Percentiles rank a stretch among this genome's conserved stretches.
Evolutionary conservation across 1,139 yeast genomes (phyloP).

Genomic region (Yamadazyma buinensis): DNA sequence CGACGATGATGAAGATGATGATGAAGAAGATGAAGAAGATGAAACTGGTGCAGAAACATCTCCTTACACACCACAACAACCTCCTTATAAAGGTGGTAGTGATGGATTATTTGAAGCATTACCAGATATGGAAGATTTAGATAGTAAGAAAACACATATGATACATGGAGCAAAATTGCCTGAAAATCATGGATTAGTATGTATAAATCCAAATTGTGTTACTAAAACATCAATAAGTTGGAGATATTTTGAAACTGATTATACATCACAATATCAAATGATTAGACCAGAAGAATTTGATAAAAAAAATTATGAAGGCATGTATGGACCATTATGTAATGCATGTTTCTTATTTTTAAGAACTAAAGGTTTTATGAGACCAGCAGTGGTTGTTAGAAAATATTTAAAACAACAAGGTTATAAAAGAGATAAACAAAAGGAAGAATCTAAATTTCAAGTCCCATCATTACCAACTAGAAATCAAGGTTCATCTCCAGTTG

Average conservation of each 20-base stretch:
- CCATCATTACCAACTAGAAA: neutral
- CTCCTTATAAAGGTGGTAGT: constrained; percentile 25
- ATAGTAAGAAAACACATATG: constrained; percentile 43
- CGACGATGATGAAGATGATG: constrained; percentile 16
- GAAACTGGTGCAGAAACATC: constrained; percentile 24
- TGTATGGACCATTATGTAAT: constrained; percentile 51
- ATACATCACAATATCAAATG: constrained; percentile 36
- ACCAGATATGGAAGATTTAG: constrained; percentile 45
- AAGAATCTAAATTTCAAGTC: constrained; percentile 5
- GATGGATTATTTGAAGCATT: constrained; percentile 29
- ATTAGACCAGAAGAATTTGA: constrained; percentile 38
- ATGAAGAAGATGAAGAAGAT: constrained; percentile 15
- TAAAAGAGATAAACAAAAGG: constrained; percentile 24
- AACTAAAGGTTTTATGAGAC: constrained; percentile 51
- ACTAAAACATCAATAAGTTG: constrained; percentile 41
- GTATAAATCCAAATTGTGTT: constrained; percentile 44
- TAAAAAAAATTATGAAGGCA: constrained; percentile 42
- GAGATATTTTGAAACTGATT: constrained; percentile 45
- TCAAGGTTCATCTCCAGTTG: constrained; percentile 22
- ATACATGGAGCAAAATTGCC: constrained; percentile 39
- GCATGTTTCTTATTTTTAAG: constrained; percentile 48
- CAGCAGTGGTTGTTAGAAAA: constrained; percentile 45
- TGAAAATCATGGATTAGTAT: constrained; percentile 36
- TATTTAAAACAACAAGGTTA: constrained; percentile 46
- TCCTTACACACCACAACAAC: constrained; percentile 43